Conservation (phyloP, 345 rosid genomes). For the Aurinia saxatilis region DNA sequence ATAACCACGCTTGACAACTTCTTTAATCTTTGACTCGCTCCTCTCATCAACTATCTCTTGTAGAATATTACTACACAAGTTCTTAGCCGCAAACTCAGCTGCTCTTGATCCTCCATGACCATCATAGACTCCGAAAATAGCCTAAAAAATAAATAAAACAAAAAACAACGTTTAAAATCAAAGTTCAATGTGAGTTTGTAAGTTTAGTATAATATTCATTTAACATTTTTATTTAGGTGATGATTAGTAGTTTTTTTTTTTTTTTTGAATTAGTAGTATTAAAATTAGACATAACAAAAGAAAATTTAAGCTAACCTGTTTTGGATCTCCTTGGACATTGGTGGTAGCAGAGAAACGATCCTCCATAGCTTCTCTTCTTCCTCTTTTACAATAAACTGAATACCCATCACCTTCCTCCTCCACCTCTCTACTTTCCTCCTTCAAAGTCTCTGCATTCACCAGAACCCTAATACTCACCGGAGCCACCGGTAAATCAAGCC, state of each 20-base stretch:
- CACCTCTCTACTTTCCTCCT: conserved; percentile 26
- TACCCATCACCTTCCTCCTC: conserved; percentile 56
- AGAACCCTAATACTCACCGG: conserved; percentile 23
- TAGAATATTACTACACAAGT: conserved; percentile 53
- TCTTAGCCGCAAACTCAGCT: conserved; percentile 66
- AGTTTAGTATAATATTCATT: too few relatives aligned
- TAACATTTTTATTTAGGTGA: too few relatives aligned
- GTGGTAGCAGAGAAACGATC: conserved; percentile 68
- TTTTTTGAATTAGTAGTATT: too few relatives aligned
- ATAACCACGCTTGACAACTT: conserved; percentile 62
- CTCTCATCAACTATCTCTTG: conserved; percentile 31
- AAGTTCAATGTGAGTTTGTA: too few relatives aligned
- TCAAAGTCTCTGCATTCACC: conserved; percentile 19
- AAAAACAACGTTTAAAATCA: not conserved
- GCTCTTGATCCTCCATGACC: conserved; percentile 88
- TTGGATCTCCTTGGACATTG: conserved; percentile 44
- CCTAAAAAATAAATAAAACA: conserved; percentile 29
- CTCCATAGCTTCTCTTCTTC: conserved; percentile 79
- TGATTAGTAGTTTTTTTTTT: too few relatives aligned
- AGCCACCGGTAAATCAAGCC: conserved; percentile 51
- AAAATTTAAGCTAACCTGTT: conserved; percentile 43
- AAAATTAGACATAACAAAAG: not conserved
- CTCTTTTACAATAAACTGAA: conserved; percentile 73
- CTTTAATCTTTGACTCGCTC: conserved; percentile 32
- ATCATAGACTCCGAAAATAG: conserved; percentile 73